Base-by-base conservation (phyloP, 192 early-diverging fungal species). In the Rhizophlyctis rosea region DNA sequence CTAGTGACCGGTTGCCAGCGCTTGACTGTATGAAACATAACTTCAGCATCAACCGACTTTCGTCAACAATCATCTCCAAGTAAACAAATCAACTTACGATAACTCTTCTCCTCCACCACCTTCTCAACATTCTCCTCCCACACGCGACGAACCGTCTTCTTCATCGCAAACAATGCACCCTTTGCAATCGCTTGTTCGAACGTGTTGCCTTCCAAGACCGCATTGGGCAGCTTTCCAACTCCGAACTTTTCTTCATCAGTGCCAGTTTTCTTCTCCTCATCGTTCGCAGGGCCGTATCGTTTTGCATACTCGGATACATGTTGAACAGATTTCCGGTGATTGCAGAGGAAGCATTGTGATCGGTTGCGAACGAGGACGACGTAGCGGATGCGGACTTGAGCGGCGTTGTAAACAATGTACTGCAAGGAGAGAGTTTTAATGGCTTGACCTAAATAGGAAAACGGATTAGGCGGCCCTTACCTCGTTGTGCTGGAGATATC, bases 351-450 rank as follows among this genome's bases (percentile, higher is more conserved):
- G 47, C 74, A 75, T 24, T 36, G 4, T 0, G 13, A 30, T 7
- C 3, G 54, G 34, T 65, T 44, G 16, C 74, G 68, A 2, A 72
- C 57, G 23, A 75, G 47, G 11, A 70, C 44, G 47, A 75, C 31
- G 44, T 91, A 91, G 21, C 79, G 75, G 58, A 91, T 91, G 52
- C 78, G 69, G 33, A 91, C 79, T 70, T 89, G 89, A 27, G 70
- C 60, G 1, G 74, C 69, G 57, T 88, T 73, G 59, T 91, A 87
- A 9, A 91, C 90, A 65, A 90, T 87, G 60, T 75, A 91, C 61
- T n/a, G n/a, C n/a, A n/a, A n/a, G n/a, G n/a, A n/a, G n/a, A n/a
- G n/a, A n/a, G n/a, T n/a, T n/a, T n/a, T n/a, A n/a, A n/a, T n/a
- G n/a, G n/a, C n/a, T n/a, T n/a, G n/a, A n/a, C n/a, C n/a, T n/a